A percentile compares a stretch with the other conserved stretches of the same genome.
Evolutionary conservation across 163 green algal species (phyloP).

Genomic region (Chlorella variabilis): DNA sequence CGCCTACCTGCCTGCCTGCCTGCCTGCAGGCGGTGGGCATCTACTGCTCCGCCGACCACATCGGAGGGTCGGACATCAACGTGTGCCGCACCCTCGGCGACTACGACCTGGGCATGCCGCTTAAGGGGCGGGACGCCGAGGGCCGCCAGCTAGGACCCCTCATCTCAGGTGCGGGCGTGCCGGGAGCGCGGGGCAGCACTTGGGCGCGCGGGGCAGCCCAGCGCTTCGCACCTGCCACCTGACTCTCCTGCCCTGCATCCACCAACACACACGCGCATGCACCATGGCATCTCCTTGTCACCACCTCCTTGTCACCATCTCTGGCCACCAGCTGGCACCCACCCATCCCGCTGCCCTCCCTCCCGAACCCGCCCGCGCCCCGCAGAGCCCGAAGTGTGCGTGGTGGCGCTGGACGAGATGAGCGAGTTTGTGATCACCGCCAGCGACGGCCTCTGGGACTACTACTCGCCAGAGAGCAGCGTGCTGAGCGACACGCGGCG

Average conservation of each 20-base stretch:
- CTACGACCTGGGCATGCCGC: slow-evolving; percentile 52
- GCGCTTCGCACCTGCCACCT: no score
- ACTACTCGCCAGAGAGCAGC: slow-evolving; percentile 45
- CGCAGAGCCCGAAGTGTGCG: slow-evolving; percentile 41
- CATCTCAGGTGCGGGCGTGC: slow-evolving; percentile 19
- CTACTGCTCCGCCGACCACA: slow-evolving; percentile 45
- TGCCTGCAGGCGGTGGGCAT: slow-evolving; percentile 24
- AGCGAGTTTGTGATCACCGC: slow-evolving; percentile 52
- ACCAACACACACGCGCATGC: no score
- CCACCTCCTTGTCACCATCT: no score
- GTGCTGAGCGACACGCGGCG: slow-evolving; percentile 45
- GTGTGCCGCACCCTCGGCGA: slow-evolving; percentile 55
- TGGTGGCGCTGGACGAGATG: slow-evolving; percentile 20
- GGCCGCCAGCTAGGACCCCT: slow-evolving; percentile 20
- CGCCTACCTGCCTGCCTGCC: neutral
- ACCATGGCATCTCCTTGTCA: no score
- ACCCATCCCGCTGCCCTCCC: no score
- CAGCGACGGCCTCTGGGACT: slow-evolving; percentile 57
- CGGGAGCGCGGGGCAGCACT: no score
- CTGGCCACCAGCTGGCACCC: no score
- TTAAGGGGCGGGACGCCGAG: slow-evolving; percentile 46
- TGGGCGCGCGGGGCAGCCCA: no score
- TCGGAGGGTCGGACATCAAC: slow-evolving; percentile 51
- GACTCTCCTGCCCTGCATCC: no score
- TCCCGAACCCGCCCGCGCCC: no score